Base-by-base conservation (phyloP, 2,329 filamentous ascomycete genomes). In the Venturia effusa region DNA sequence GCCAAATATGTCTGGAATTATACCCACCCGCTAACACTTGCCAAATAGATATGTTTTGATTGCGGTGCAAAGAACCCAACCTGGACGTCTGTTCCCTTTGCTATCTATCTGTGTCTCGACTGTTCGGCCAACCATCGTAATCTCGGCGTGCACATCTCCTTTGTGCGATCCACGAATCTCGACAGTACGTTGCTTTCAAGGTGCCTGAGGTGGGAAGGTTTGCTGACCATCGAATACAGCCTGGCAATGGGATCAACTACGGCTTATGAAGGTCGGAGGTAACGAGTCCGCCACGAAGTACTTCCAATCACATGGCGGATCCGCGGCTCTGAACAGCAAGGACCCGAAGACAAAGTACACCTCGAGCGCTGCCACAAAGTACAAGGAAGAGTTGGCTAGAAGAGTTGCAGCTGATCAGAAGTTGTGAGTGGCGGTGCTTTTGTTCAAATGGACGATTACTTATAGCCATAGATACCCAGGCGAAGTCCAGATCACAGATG, bases 221-320 rank as follows among this genome's bases (percentile, higher is more conserved):
- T 30, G 37, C 37, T 57, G 32, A 62, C 17, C 1, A 39, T 45
- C 13, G 22, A 3, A 37, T 59, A 64, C 64, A 80, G 78, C 80
- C 68, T 99, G 94, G 94, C 92, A 97, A 89, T 99, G 94, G 94
- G 92, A 97, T 69, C 94, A 99, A 76, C 83, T 99, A 66, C 89
- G 94, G 62, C 78, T 93, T 65, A 97, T 99, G 93, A 99, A 99
- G 79, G 92, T 97, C 19, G 94, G 94, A 68, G 94, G 94, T 65
- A 99, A 99, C 73, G 93, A 97, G 78, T 96, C 92, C 65, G 94
- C 94, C 60, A 97, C 92, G 72, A 97, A 96, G 78, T 99, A 91
- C 81, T 99, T 97, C 81, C 92, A 97, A 78, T 88, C 91, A 70
- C 94, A 99, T 74, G 94, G 94, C 67, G 94, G 94, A 66, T 92